Percentiles rank a stretch among this genome's conserved stretches.
Conservation (phyloP, 2,329 filamentous ascomycete species). For the Magnaporthiopsis incrustans region DNA sequence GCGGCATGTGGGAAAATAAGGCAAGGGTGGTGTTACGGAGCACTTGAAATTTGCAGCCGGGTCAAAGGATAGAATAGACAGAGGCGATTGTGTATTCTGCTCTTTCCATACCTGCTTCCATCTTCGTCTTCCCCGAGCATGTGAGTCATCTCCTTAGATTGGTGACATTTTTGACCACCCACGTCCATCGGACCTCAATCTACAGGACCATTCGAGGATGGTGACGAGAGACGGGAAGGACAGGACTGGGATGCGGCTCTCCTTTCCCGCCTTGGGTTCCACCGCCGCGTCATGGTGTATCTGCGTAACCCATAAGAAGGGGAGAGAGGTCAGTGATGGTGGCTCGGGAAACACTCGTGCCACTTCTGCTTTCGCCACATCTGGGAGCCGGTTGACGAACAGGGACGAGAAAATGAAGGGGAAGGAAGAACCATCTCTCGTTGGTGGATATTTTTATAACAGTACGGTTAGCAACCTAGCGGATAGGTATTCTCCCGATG, state of each 20-base stretch:
- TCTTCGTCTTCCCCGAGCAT: not conserved
- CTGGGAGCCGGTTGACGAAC: too few relatives aligned
- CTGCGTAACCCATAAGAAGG: not conserved
- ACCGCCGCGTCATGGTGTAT: not conserved
- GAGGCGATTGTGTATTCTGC: too few relatives aligned
- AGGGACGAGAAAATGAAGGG: too few relatives aligned
- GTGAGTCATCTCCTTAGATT: too few relatives aligned
- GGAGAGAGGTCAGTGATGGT: not conserved
- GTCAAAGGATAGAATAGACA: not conserved
- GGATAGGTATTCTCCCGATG: too few relatives aligned
- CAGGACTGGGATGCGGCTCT: not conserved
- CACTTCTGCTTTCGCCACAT: not conserved
- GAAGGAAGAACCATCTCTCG: too few relatives aligned
- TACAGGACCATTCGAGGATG: not conserved
- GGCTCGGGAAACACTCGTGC: not conserved
- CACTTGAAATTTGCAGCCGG: not conserved
- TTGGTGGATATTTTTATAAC: too few relatives aligned
- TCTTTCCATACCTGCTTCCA: not conserved
- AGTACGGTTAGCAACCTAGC: too few relatives aligned
- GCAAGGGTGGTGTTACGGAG: not conserved
- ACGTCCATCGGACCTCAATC: not conserved
- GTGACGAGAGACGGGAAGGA: not conserved
- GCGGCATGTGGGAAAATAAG: not conserved
- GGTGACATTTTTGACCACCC: too few relatives aligned
- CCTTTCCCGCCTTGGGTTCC: not conserved